phyloP scores from a whole-genome alignment of 2,329 filamentous ascomycete genomes.

The Laburnicola sp. region DNA sequence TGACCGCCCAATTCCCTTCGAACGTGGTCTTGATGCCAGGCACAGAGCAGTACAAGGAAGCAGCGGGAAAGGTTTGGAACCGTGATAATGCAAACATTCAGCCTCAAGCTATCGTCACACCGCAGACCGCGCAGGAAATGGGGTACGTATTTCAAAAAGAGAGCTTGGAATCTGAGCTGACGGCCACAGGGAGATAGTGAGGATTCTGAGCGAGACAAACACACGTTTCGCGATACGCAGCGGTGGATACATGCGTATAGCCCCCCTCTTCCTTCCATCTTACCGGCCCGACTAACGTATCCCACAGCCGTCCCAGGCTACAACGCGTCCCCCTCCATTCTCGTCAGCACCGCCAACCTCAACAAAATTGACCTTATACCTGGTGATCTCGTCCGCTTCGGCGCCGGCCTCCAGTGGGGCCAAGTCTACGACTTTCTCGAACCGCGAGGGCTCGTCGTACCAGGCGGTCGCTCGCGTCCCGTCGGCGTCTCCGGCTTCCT shows the following conservation, averaged over 20 bases:
- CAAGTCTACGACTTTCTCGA: constrained; percentile 17
- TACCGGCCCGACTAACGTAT: too few relatives aligned
- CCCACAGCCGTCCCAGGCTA: background rate
- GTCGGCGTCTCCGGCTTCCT: constrained; percentile 19
- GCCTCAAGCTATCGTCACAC: background rate
- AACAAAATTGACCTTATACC: background rate
- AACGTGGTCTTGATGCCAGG: background rate
- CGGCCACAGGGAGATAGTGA: background rate
- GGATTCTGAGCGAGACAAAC: background rate
- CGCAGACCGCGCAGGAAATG: background rate
- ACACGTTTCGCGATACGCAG: constrained; percentile 5
- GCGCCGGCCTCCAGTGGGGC: constrained; percentile 13
- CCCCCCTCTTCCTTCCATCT: too few relatives aligned
- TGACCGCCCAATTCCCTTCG: background rate
- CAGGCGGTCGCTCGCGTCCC: constrained; percentile 12
- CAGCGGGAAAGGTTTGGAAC: background rate
- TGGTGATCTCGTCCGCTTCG: background rate
- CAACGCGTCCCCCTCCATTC: constrained; percentile 15
- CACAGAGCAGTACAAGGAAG: background rate
- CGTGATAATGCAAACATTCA: background rate
- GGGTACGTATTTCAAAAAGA: too few relatives aligned
- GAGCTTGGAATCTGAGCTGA: background rate
- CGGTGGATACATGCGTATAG: constrained; percentile 11
- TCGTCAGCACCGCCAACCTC: background rate
- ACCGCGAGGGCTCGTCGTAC: constrained; percentile 3